Percentiles rank a stretch among this genome's conserved stretches.
These are phyloP conservation scores for Aureobasidium pullulans DNA, from an alignment of 2,329 filamentous ascomycete species.

Conservation along the genomic window DNA sequence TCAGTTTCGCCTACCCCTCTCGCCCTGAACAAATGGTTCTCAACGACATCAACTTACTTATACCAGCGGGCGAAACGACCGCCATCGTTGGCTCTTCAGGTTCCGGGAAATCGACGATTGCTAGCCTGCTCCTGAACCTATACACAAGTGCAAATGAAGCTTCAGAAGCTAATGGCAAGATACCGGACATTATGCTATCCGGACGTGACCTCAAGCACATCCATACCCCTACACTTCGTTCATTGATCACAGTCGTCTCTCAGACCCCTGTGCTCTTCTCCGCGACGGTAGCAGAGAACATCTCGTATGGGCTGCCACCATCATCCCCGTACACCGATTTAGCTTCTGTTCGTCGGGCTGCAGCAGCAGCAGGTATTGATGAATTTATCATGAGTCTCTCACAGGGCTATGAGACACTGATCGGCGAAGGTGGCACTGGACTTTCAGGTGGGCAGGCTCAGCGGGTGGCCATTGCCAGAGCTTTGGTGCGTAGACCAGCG, in stretches of 20 bases:
- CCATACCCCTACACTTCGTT: slow-evolving; percentile 54
- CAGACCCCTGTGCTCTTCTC: slow-evolving; percentile 73
- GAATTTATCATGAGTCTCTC: slow-evolving; percentile 70
- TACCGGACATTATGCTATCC: slow-evolving; percentile 50
- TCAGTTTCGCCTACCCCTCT: slow-evolving; percentile 67
- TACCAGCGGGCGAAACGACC: slow-evolving; percentile 57
- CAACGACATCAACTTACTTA: slow-evolving; percentile 55
- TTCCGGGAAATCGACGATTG: slow-evolving; percentile 83
- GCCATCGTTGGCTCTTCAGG: slow-evolving; percentile 80
- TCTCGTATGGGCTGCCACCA: slow-evolving; percentile 64
- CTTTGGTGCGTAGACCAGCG: slow-evolving; percentile 61
- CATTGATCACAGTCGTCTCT: slow-evolving; percentile 59
- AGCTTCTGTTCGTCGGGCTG: slow-evolving; percentile 39
- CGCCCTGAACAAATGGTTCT: slow-evolving; percentile 49
- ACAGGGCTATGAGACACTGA: slow-evolving; percentile 60
- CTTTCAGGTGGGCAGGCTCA: slow-evolving; percentile 80
- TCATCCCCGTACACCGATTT: slow-evolving; percentile 44
- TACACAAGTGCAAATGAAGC: slow-evolving; percentile 45
- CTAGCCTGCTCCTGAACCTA: slow-evolving; percentile 65
- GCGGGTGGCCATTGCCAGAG: slow-evolving; percentile 71
- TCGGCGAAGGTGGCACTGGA: slow-evolving; percentile 68
- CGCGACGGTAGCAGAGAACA: slow-evolving; percentile 68
- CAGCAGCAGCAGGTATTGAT: slow-evolving; percentile 59
- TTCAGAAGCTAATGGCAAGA: slow-evolving; percentile 56
- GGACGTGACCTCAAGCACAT: slow-evolving; percentile 51